Conservation (phyloP, 148 eudicot genomes). For the Silene conica region DNA sequence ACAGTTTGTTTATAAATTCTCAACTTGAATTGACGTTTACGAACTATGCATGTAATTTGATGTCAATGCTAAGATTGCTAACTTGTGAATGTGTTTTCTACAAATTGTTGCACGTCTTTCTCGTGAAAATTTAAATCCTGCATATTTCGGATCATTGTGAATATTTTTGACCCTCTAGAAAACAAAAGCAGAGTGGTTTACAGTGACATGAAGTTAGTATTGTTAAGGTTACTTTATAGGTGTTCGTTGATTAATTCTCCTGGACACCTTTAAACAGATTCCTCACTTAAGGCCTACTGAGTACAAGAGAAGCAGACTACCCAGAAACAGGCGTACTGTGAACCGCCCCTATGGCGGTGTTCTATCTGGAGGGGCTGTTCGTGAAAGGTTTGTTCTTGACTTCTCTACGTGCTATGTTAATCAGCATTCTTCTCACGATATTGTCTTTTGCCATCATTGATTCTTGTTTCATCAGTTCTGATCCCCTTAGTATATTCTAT, state of each 20-base stretch:
- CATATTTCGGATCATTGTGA: background rate
- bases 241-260: background rate
- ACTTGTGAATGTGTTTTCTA: too few species aligned
- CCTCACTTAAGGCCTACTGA: slow-evolving; percentile 57
- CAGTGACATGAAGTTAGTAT: background rate
- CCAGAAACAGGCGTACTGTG: slow-evolving; percentile 54
- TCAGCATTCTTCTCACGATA: background rate
- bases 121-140: too few species aligned
- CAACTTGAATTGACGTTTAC: too few species aligned
- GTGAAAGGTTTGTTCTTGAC: slow-evolving; percentile 39
- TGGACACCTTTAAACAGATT: slow-evolving; percentile 26
- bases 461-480: background rate
- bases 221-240: background rate
- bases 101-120: too few species aligned
- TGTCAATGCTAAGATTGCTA: too few species aligned
- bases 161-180: background rate
- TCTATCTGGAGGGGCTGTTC: slow-evolving; percentile 52
- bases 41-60: too few species aligned
- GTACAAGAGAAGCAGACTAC: slow-evolving; percentile 46
- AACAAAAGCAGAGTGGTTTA: background rate
- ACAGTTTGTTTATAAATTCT: too few species aligned
- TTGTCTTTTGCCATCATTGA: background rate
- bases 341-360: slow-evolving; percentile 60
- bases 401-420: background rate
- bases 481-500: background rate